These are phyloP conservation scores for Dactylellina leptospora DNA, from an alignment of 2,329 filamentous ascomycete species.

Conservation along the genomic window DNA sequence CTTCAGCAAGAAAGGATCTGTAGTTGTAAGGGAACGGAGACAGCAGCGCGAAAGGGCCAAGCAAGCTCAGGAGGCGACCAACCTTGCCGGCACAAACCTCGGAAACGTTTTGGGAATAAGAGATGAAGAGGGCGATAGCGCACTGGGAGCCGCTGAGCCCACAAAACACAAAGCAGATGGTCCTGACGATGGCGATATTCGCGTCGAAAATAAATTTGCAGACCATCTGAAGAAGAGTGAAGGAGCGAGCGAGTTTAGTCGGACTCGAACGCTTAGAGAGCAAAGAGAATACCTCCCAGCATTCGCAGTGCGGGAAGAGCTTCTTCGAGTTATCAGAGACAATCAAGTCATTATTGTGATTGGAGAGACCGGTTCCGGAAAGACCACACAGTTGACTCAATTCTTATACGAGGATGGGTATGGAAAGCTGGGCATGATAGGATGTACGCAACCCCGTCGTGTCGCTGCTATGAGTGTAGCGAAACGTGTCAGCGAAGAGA, in stretches of 20 bases:
- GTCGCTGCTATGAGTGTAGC: constrained; percentile 99
- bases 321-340: constrained; percentile 89
- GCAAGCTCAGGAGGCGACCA: constrained; percentile 94
- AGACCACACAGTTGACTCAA: constrained; percentile 96
- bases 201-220: constrained; percentile 78
- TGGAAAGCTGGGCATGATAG: constrained; percentile 85
- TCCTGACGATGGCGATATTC: constrained; percentile 70
- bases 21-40: constrained; percentile 86
- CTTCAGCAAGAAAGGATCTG: constrained; percentile 93
- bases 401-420: constrained; percentile 97
- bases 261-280: constrained; percentile 87
- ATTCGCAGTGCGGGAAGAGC: constrained; percentile 93
- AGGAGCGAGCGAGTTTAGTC: constrained; percentile 88
- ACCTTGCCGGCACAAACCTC: constrained; percentile 85
- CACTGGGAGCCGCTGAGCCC: constrained; percentile 67
- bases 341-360: constrained; percentile 98
- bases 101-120: constrained; percentile 97
- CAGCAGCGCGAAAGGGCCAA: constrained; percentile 93
- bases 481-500: constrained; percentile 97
- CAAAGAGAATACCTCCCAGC: constrained; percentile 93
- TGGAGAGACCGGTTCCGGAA: constrained; percentile 95
- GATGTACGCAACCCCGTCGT: constrained; percentile 93
- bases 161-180: constrained; percentile 66
- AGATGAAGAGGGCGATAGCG: constrained; percentile 87
- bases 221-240: constrained; percentile 84